phyloP scores from a whole-genome alignment of 345 rosid genomes.

The Euphorbia peplus region DNA sequence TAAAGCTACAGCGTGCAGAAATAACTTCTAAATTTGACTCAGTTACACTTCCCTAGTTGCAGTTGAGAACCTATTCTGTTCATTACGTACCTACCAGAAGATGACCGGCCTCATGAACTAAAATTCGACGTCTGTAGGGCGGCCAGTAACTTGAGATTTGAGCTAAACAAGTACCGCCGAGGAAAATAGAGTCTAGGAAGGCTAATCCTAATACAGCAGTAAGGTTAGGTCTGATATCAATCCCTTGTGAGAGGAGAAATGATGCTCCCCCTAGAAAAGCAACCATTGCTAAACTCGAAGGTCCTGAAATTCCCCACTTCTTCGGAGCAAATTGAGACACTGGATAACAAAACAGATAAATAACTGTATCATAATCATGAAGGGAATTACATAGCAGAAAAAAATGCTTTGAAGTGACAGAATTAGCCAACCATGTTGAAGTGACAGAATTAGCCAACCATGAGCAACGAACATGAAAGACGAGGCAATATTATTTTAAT shows the following conservation, averaged over 20 bases:
- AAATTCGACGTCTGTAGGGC: conserved; percentile 71
- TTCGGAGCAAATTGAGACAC: conserved; percentile 72
- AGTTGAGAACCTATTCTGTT: background rate
- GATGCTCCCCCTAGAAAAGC: conserved; percentile 66
- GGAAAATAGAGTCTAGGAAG: conserved; percentile 60
- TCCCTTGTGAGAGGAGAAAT: conserved; percentile 66
- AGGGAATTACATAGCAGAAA: background rate
- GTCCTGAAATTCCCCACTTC: conserved; percentile 80
- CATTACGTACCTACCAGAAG: conserved; percentile 59
- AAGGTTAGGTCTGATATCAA: conserved; percentile 75
- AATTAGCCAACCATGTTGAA: background rate
- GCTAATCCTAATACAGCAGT: conserved; percentile 64
- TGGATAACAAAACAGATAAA: conserved; percentile 23
- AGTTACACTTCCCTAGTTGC: background rate
- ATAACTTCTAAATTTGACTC: conserved; percentile 2
- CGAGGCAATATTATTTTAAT: background rate
- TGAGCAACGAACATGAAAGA: background rate
- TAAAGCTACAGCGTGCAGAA: background rate
- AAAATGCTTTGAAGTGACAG: background rate
- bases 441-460: background rate
- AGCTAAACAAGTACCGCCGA: conserved; percentile 85
- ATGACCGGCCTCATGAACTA: conserved; percentile 97
- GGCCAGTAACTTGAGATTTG: conserved; percentile 93
- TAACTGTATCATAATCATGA: background rate
- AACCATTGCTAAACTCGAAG: conserved; percentile 51